Percentiles rank a stretch among this genome's conserved stretches.
phyloP scores from a whole-genome alignment of 2,329 filamentous ascomycete species.

The Amauroascus niger region DNA sequence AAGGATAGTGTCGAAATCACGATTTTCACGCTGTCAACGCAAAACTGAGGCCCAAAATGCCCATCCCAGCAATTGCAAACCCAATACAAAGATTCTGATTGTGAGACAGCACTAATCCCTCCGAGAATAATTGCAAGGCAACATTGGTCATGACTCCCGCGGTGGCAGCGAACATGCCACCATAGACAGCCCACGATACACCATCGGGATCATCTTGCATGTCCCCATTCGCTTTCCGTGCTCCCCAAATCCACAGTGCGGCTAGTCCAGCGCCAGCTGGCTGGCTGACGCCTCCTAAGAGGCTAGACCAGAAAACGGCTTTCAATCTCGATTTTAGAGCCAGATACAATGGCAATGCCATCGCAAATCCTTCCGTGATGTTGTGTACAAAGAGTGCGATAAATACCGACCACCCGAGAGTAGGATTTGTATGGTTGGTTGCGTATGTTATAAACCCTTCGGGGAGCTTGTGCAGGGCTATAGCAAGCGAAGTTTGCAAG shows the following conservation, averaged over 20 bases:
- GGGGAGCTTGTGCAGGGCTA: conserved; percentile 91
- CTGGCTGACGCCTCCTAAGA: conserved; percentile 79
- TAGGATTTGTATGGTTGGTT: conserved; percentile 89
- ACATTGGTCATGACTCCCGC: conserved; percentile 95
- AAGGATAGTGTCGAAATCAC: not conserved
- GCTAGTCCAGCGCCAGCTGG: conserved; percentile 77
- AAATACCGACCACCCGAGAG: conserved; percentile 83
- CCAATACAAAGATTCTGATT: conserved; percentile 30
- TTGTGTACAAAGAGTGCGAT: conserved; percentile 96
- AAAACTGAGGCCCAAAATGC: conserved; percentile 71
- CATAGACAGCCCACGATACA: conserved; percentile 47
- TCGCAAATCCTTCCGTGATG: conserved; percentile 91
- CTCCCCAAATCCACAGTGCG: conserved; percentile 72
- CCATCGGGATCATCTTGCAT: conserved; percentile 19
- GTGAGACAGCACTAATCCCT: conserved; percentile 66
- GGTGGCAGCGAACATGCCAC: conserved; percentile 71
- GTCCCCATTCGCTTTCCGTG: conserved; percentile 37
- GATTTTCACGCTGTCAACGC: conserved; percentile 57
- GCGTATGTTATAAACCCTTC: conserved; percentile 85
- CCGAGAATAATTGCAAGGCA: conserved; percentile 76
- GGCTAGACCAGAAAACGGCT: conserved; percentile 73
- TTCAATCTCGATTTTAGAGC: conserved; percentile 69
- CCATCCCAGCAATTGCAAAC: conserved; percentile 55
- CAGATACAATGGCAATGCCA: conserved; percentile 86
- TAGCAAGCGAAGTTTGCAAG: conserved; percentile 90